Evolutionary conservation across 2,329 filamentous ascomycete species (phyloP), one percentile per base, ranked within the genome.

Genomic region (Fonsecaea nubica): DNA sequence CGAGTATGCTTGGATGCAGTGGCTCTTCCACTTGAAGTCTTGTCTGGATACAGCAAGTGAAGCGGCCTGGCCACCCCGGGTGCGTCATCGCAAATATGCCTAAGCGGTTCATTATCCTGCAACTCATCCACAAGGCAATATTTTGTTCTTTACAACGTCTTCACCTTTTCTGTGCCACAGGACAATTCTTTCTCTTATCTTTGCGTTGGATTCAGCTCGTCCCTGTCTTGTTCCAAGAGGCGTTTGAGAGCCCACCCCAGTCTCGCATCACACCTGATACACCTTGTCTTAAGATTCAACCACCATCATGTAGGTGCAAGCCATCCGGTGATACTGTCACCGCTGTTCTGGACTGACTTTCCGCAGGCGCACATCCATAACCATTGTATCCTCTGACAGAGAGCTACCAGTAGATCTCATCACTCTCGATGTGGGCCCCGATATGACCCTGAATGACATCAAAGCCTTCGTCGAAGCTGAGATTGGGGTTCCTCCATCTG

Each of bases 391-490:
- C 71, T 87, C 90, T 71, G 88, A 91, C 76, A 84, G 88, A 71
- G 80, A 81, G 72, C 75, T 82, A 66, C 90, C 92, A 77, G 86
- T 89, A 70, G 91, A 92, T 75, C 86, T 96, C 75, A 84, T 97
- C 74, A 90, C 88, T 64, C 86, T 96, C 72, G 92, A 97, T 74
- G 88, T 97, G 72, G 90, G 90, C 68, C 85, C 89, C 50, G 91
- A 92, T 74, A 92, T 95, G 84, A 92, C 92, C 56, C 81, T 98
- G 73, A 89, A 89, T 74, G 90, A 92, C 61, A 86, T 99, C 72
- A 96, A 96, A 79, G 91, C 89, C 76, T 91, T 92, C 76, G 90
- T 99, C 76, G 88, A 95, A 77, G 91, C 89, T 79, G 94, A 98
- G 80, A 90, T 90, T 57, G 83, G 84, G 73, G 89, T 96, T 72